Evolutionary conservation across 805 yeast genomes (phyloP).

Genomic region (Kodamaea sagamina): DNA sequence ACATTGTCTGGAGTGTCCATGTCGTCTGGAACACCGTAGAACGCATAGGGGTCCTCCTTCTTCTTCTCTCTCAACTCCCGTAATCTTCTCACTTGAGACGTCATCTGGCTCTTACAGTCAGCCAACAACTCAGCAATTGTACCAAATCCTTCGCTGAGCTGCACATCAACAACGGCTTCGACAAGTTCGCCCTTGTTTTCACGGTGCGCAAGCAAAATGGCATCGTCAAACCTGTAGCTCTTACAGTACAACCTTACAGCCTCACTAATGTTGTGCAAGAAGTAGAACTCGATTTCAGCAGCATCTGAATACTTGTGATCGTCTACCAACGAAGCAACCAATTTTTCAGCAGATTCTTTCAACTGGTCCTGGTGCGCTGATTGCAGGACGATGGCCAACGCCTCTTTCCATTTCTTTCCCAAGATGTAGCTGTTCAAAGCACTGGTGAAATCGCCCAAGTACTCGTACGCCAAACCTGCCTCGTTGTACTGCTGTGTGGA

Average conservation of each 20-base stretch:
- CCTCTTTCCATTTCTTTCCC: conserved; percentile 85
- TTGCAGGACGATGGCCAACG: conserved; percentile 58
- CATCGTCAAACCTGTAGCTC: conserved; percentile 72
- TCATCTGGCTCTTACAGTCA: conserved; percentile 87
- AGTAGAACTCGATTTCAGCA: conserved; percentile 69
- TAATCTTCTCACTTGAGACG: conserved; percentile 79
- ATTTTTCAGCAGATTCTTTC: conserved; percentile 53
- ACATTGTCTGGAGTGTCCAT: conserved; percentile 87
- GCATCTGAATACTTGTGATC: conserved; percentile 78
- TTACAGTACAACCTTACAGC: conserved; percentile 73
- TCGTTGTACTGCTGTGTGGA: conserved; percentile 62
- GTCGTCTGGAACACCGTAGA: conserved; percentile 65
- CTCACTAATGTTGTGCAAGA: conserved; percentile 59
- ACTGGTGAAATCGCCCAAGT: conserved; percentile 51
- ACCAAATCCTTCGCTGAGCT: conserved; percentile 86
- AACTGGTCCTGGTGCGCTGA: conserved; percentile 42
- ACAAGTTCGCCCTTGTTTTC: conserved; percentile 49
- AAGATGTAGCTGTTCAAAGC: conserved; percentile 72
- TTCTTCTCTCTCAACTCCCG: conserved; percentile 85
- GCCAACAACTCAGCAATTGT: conserved; percentile 82
- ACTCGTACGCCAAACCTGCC: conserved; percentile 79
- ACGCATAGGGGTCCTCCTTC: conserved; percentile 79
- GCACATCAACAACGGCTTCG: conserved; percentile 64
- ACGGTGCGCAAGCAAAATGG: conserved; percentile 62
- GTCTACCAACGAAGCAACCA: conserved; percentile 61